Evolutionary conservation across 805 yeast genomes (phyloP).

Genomic region (Lachancea kluyveri): DNA sequence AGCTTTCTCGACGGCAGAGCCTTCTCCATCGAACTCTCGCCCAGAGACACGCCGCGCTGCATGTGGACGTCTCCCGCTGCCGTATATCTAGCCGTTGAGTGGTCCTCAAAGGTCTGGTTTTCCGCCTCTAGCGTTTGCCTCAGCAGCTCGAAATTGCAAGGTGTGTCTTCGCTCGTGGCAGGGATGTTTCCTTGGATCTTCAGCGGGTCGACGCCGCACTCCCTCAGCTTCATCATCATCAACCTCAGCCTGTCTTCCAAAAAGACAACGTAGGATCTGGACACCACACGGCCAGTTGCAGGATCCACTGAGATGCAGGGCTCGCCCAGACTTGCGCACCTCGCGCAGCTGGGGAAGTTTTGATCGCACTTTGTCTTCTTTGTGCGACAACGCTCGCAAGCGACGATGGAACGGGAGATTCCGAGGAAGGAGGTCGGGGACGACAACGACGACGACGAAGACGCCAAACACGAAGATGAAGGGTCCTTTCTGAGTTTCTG

Average conservation of each 20-base stretch:
- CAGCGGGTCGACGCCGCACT: constrained; percentile 36
- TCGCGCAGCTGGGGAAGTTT: constrained; percentile 48
- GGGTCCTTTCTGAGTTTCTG: constrained; percentile 9
- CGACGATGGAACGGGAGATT: constrained; percentile 63
- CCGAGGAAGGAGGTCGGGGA: no score
- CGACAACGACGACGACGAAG: no score
- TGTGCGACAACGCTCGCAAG: constrained; percentile 77
- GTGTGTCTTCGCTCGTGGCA: constrained; percentile 21
- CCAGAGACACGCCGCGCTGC: constrained; percentile 8
- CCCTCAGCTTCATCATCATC: constrained; percentile 46
- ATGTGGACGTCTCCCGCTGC: constrained; percentile 21
- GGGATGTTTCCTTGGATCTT: constrained; percentile 24
- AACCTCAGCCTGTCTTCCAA: constrained; percentile 58
- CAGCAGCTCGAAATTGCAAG: constrained; percentile 19
- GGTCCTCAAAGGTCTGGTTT: constrained; percentile 18
- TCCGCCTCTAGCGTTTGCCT: constrained; percentile 16
- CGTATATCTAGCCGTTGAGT: constrained; percentile 21
- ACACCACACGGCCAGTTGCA: constrained; percentile 80
- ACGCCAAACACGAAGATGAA: constrained; percentile 26
- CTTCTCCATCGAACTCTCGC: neutral
- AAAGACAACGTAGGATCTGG: constrained; percentile 69
- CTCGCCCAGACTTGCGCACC: constrained; percentile 52
- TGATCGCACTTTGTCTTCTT: constrained; percentile 61
- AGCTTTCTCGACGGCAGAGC: neutral
- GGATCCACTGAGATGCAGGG: constrained; percentile 85